phyloP scores from a whole-genome alignment of 2,329 filamentous ascomycete species.

The Ceratocystis lukuohia region DNA sequence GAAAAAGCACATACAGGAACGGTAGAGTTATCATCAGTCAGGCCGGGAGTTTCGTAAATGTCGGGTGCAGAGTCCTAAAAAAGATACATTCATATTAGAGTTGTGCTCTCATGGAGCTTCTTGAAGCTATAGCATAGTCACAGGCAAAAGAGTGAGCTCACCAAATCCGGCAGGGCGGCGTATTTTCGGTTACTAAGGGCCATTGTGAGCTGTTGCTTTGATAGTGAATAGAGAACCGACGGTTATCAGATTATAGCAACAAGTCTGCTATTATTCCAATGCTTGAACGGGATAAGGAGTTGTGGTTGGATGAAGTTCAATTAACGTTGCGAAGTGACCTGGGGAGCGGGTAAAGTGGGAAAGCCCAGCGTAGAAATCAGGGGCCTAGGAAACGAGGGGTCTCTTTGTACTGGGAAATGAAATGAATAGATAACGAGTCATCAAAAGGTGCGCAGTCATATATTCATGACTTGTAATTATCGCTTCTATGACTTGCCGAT shows the following conservation, averaged over 20 bases:
- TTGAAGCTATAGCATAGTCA: slow-evolving; percentile 16
- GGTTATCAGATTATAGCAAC: neutral
- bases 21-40: slow-evolving; percentile 82
- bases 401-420: neutral
- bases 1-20: slow-evolving; percentile 46
- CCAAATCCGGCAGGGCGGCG: slow-evolving; percentile 65
- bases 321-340: neutral
- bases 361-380: neutral
- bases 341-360: neutral
- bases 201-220: slow-evolving; percentile 34
- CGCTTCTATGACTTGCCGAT: neutral
- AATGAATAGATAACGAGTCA: neutral
- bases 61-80: slow-evolving; percentile 76
- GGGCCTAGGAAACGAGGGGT: neutral
- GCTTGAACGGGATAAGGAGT: neutral
- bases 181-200: slow-evolving; percentile 70
- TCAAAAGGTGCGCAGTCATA: neutral
- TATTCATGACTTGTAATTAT: neutral
- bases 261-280: neutral
- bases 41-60: slow-evolving; percentile 89
- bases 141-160: slow-evolving; percentile 28
- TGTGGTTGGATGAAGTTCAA: neutral
- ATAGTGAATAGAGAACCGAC: neutral
- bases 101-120: slow-evolving; percentile 20
- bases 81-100: slow-evolving; percentile 1